Percentiles rank a stretch among this genome's conserved stretches.
phyloP scores from a whole-genome alignment of 768 basidiomycete genomes.

The Pilatotrama ljubarskyi region DNA sequence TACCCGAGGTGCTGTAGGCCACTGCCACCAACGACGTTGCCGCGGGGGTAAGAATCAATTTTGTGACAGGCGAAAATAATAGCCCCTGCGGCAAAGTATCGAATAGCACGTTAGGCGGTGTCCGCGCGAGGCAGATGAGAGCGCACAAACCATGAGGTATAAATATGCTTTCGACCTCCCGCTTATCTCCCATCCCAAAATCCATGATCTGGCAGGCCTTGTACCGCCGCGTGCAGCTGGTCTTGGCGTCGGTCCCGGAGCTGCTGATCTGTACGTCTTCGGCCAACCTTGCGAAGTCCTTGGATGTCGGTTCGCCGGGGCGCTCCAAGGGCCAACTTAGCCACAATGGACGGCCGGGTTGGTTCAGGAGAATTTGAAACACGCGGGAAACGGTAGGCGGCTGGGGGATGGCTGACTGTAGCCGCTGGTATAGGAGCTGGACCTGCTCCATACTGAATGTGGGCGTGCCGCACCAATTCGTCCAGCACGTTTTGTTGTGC shows the following conservation, averaged over 20 bases:
- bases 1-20: slow-evolving; percentile 25
- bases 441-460: slow-evolving; percentile 58
- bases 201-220: slow-evolving; percentile 66
- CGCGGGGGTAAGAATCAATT: slow-evolving; percentile 41
- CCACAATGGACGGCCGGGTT: slow-evolving; percentile 55
- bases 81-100: slow-evolving; percentile 43
- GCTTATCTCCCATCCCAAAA: slow-evolving; percentile 46
- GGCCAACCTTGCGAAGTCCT: slow-evolving; percentile 57
- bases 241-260: slow-evolving; percentile 71
- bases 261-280: slow-evolving; percentile 65
- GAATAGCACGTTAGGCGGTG: slow-evolving; percentile 7
- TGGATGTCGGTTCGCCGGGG: slow-evolving; percentile 38
- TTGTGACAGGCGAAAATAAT: slow-evolving; percentile 78
- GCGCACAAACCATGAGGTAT: slow-evolving; percentile 75
- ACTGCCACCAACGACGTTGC: slow-evolving; percentile 22
- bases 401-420: slow-evolving; percentile 55
- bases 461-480: slow-evolving; percentile 88
- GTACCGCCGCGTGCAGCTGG: slow-evolving; percentile 83
- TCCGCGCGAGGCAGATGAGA: slow-evolving; percentile 20
- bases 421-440: slow-evolving; percentile 56
- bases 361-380: slow-evolving; percentile 77
- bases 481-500: slow-evolving; percentile 70
- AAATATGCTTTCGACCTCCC: slow-evolving; percentile 82
- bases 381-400: slow-evolving; percentile 57
- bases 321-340: slow-evolving; percentile 67